Percentiles rank a stretch among this genome's conserved stretches.
phyloP scores from a whole-genome alignment of 1,284 basidiomycete genomes.

The Earliella scabrosa region DNA sequence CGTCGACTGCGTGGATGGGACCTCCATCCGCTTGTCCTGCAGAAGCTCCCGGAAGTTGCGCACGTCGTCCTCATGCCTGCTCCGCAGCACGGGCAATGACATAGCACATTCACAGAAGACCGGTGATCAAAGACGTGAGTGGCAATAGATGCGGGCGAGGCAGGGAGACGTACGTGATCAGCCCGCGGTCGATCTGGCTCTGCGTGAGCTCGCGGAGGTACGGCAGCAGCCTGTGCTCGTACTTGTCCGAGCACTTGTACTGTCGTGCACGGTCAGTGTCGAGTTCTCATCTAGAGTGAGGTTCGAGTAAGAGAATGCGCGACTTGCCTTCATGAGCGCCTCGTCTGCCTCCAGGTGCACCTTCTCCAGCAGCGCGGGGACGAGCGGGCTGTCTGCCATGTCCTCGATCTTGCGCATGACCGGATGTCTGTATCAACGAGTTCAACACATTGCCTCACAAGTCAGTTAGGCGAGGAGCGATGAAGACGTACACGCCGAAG shows the following conservation, averaged over 20 bases:
- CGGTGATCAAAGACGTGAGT: neutral
- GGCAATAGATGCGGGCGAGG: neutral
- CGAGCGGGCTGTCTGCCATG: constrained; percentile 41
- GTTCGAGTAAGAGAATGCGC: neutral
- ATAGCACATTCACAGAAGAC: too few species aligned
- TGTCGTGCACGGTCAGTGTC: neutral
- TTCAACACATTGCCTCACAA: neutral
- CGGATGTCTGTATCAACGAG: constrained; percentile 42
- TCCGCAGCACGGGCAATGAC: too few species aligned
- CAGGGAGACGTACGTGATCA: constrained; percentile 33
- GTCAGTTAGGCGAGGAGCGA: too few species aligned
- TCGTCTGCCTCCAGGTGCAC: constrained; percentile 39
- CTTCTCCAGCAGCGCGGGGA: constrained; percentile 42
- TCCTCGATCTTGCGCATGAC: constrained; percentile 41
- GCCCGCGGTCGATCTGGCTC: constrained; percentile 40
- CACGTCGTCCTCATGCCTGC: constrained; percentile 31
- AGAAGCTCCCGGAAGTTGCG: constrained; percentile 32
- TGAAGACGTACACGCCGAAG: constrained; percentile 45
- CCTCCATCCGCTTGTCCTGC: constrained; percentile 13
- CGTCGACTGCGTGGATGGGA: neutral
- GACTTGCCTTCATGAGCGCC: constrained; percentile 38
- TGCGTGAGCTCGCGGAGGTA: constrained; percentile 40
- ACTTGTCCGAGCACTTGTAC: neutral
- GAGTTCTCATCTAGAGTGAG: neutral
- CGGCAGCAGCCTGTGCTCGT: constrained; percentile 35